Evolutionary conservation across 2,329 filamentous ascomycete species (phyloP).

Genomic region (Ascochyta koolunga): DNA sequence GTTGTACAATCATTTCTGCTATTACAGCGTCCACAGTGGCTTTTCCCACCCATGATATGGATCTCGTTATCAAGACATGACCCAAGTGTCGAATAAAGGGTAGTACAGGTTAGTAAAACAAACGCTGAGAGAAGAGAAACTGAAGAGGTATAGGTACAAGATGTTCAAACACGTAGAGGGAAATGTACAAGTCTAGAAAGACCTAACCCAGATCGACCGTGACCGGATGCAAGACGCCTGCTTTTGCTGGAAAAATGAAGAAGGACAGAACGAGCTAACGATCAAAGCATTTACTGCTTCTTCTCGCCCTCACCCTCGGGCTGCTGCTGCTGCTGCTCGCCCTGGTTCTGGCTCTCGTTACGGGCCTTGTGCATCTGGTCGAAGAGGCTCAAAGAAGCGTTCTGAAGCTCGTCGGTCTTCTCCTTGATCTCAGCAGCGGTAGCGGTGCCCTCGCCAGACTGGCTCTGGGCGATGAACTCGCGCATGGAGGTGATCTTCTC

Average conservation of each 20-base stretch:
- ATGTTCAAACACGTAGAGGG: slow-evolving; percentile 31
- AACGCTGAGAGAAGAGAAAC: slow-evolving; percentile 39
- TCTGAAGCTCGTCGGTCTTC: slow-evolving; percentile 98
- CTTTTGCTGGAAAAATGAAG: slow-evolving; percentile 39
- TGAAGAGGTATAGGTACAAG: slow-evolving; percentile 46
- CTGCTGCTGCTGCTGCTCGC: slow-evolving; percentile 50
- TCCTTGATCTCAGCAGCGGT: slow-evolving; percentile 95
- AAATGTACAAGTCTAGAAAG: slow-evolving; percentile 44
- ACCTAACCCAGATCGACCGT: slow-evolving; percentile 35
- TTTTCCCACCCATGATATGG: slow-evolving; percentile 28
- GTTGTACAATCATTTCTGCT: slow-evolving; percentile 32
- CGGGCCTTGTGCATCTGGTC: slow-evolving; percentile 99
- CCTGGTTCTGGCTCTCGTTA: slow-evolving; percentile 60
- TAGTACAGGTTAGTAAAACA: slow-evolving; percentile 40
- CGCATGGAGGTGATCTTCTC: slow-evolving; percentile 90
- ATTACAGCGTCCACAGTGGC: slow-evolving; percentile 29
- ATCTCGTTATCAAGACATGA: slow-evolving; percentile 31
- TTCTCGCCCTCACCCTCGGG: slow-evolving; percentile 69
- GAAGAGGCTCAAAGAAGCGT: slow-evolving; percentile 92
- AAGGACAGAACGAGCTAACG: slow-evolving; percentile 28
- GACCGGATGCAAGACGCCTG: slow-evolving; percentile 48
- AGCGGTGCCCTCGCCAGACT: slow-evolving; percentile 84
- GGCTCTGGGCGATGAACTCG: slow-evolving; percentile 91
- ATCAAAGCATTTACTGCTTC: slow-evolving; percentile 62
- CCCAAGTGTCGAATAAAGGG: slow-evolving; percentile 29